Conservation (phyloP, 345 rosid genomes). For the Hypericum perforatum region DNA sequence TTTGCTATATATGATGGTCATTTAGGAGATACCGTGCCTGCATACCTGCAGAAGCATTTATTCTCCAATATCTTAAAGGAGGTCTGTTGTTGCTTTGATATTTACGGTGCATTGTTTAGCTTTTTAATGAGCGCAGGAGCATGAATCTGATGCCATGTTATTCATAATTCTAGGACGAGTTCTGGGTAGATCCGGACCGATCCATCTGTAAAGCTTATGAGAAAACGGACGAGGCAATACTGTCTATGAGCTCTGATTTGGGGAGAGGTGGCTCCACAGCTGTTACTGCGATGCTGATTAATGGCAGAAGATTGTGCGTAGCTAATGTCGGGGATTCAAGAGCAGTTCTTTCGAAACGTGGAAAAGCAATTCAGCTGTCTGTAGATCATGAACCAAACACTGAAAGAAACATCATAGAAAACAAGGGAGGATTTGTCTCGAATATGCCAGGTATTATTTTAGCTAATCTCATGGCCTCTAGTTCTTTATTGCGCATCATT, state of each 20-base stretch:
- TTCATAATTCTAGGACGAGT: slow-evolving; percentile 38
- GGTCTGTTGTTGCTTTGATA: slow-evolving; percentile 17
- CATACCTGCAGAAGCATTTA: slow-evolving; percentile 56
- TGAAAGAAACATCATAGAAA: slow-evolving; percentile 56
- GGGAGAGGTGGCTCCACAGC: slow-evolving; percentile 80
- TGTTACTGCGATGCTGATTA: slow-evolving; percentile 57
- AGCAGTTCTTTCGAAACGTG: slow-evolving; percentile 52
- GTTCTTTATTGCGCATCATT: background rate
- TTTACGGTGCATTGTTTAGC: slow-evolving; percentile 8
- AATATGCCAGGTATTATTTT: slow-evolving; percentile 51
- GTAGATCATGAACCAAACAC: slow-evolving; percentile 65
- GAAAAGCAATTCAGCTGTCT: slow-evolving; percentile 42
- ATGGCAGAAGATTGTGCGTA: slow-evolving; percentile 43
- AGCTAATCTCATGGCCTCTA: background rate
- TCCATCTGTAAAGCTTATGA: slow-evolving; percentile 59
- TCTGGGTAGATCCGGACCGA: slow-evolving; percentile 49
- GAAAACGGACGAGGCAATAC: slow-evolving; percentile 56
- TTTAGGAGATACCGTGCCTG: slow-evolving; percentile 65
- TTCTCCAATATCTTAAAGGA: slow-evolving; percentile 54
- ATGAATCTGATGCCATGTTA: background rate
- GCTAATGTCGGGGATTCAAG: slow-evolving; percentile 68
- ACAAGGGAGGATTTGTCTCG: slow-evolving; percentile 67
- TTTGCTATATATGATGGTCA: slow-evolving; percentile 72
- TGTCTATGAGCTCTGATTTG: slow-evolving; percentile 43
- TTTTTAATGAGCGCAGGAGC: background rate